Conservation (phyloP, 106 monocot genomes). For the Dioscorea zingiberensis region DNA sequence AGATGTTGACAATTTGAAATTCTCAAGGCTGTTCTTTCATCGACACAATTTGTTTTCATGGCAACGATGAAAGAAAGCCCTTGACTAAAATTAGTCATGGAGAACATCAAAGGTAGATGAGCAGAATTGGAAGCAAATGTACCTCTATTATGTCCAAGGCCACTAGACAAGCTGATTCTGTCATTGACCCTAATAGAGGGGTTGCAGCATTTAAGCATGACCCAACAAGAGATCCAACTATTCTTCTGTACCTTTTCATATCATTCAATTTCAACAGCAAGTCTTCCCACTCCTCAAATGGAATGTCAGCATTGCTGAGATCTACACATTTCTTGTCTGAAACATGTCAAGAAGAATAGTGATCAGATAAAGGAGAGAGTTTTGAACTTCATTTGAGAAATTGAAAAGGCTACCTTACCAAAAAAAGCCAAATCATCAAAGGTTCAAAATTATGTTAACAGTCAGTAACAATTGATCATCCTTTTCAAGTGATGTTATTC, state of each 20-base stretch:
- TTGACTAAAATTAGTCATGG: too few relatives aligned
- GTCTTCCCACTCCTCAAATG: conserved; percentile 64
- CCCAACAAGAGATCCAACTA: conserved; percentile 68
- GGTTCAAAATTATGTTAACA: not conserved
- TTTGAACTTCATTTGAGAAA: too few relatives aligned
- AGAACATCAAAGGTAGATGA: too few relatives aligned
- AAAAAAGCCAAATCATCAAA: not conserved
- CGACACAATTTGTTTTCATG: too few relatives aligned
- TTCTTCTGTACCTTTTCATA: conserved; percentile 78
- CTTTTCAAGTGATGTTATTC: not conserved
- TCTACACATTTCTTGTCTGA: conserved; percentile 1
- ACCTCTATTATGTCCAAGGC: conserved; percentile 85
- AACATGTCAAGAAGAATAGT: not conserved
- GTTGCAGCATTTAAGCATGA: conserved; percentile 77
- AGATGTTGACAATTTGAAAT: too few relatives aligned
- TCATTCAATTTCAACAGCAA: conserved; percentile 60
- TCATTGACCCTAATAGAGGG: conserved; percentile 70
- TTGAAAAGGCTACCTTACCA: too few relatives aligned
- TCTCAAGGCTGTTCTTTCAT: too few relatives aligned
- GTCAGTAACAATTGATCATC: not conserved
- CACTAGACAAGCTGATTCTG: conserved; percentile 64
- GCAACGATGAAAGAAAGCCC: too few relatives aligned
- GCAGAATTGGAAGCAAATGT: not conserved
- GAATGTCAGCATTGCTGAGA: conserved; percentile 8
- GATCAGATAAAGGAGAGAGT: not conserved